Base-by-base conservation (phyloP, 2,329 filamentous ascomycete species). In the Sclerotinia minor region DNA sequence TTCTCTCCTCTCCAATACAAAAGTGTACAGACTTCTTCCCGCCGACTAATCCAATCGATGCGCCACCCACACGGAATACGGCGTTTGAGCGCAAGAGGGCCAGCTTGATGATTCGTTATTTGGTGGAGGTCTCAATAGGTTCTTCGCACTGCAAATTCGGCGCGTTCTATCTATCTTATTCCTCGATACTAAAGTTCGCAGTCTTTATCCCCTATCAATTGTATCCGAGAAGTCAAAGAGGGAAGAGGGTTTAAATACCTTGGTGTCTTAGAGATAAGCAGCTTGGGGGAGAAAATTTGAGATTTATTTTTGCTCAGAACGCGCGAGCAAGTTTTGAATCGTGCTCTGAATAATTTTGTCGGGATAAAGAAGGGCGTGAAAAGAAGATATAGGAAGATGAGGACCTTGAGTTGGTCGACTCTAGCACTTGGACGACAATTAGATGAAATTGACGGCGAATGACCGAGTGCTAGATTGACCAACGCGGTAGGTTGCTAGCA, bases 31-130 rank as follows among this genome's bases (percentile, higher is more conserved):
- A 79, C 81, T 81, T 79, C 82, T 81, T 80, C 81, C 82, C 80
- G 83, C 80, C 80, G 82, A 82, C 80, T 84, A 83, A 83, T 85
- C 83, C 78, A 86, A 83, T 83, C 84, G 85, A 82, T 86, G 84
- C 81, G 84, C 84, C 73, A 83, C 84, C 82, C 87, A 87, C 82
- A 87, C 86, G 79, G 86, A 81, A 81, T 85, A 84, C 79, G 83
- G 84, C 75, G n/a, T 83, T 84, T 76, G 83, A 83, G 82, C 87
- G 86, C 75, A 83, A 75, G 75, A 83, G 81, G 81, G 86, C 87
- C 87, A 89, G 85, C 79, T 89, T 90, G 84, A 78, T 80, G 78
- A 77, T 73, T 73, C 72, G 44, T 38, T 47, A n/a, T 24, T 53
- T 24, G 35, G 19, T 41, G 24, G n/a, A 29, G 24, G 15, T 49